Evolutionary conservation across 768 basidiomycete genomes (phyloP), one percentile per base, ranked within the genome.

Genomic region (Trametes cubensis): DNA sequence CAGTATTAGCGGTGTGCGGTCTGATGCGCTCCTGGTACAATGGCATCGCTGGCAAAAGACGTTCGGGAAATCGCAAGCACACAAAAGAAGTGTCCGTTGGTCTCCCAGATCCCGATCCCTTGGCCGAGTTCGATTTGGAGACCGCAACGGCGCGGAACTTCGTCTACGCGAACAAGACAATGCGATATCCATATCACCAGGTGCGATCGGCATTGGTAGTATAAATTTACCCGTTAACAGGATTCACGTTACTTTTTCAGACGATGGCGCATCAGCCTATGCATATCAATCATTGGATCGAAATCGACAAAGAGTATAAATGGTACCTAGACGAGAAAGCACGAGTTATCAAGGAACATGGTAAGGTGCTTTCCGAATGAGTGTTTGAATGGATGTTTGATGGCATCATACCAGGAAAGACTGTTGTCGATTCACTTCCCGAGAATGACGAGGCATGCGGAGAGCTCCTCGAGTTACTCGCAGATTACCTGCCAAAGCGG

Each of bases 271-370:
- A 77, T 57, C 76, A 75, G 52, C 70, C 74, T 0, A 74, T 76
- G 72, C 67, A 76, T 40, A 68, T 73, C 52, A 73, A 75, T 64
- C 66, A 76, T 60, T 77, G 76, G 76, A 77, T 77, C 28, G 76
- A 77, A 61, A 72, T 77, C 26, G 74, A 75, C 67, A 70, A 68
- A 28, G 71, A 76, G 40, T 74, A 71, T 66, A 51, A 58, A 47
- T 73, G 72, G 67, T 75, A 76, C 62, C 55, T 75, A 13, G 62
- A 66, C 38, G 66, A 72, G 64, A 77, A 77, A 66, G 66, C 68
- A 21, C 49, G 66, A 15, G 73, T 76, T 18, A 72, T 77, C 46
- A 52, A 55, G 20, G 68, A 74, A 45, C 66, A 73, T 61, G 73
- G 72, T 72, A 45, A 20, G 28, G 42, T 20, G 38, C 1, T 38